A percentile compares a stretch with the other conserved stretches of the same genome.
Conservation (phyloP, 345 rosid genomes). For the Citrus inodora region DNA sequence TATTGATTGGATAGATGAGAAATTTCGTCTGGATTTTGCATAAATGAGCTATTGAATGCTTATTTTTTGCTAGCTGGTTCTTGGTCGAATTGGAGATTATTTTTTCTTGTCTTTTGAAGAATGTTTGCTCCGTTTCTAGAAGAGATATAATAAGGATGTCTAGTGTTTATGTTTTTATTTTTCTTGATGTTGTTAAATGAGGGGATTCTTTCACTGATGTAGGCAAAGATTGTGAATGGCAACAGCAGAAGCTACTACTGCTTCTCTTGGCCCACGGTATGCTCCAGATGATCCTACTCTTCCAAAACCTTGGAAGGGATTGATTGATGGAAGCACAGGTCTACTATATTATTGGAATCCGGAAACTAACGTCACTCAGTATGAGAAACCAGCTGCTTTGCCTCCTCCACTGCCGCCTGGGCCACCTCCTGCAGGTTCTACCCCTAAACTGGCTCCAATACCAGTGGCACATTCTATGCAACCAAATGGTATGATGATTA, state of each 20-base stretch:
- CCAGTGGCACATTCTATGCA: constrained; percentile 46
- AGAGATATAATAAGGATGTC: constrained; percentile 1
- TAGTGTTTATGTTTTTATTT: background rate
- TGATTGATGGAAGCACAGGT: constrained; percentile 88
- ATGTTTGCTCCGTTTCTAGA: background rate
- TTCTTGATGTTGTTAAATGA: background rate
- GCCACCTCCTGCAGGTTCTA: constrained; percentile 44
- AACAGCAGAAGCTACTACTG: constrained; percentile 48
- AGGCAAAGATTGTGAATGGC: constrained; percentile 50
- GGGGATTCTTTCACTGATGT: background rate
- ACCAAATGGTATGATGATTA: constrained; percentile 37
- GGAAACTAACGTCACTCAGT: constrained; percentile 86
- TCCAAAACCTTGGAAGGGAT: constrained; percentile 95
- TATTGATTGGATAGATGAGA: background rate
- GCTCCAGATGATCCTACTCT: constrained; percentile 95
- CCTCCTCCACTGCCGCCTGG: constrained; percentile 61
- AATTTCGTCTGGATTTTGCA: background rate
- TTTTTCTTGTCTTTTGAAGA: background rate
- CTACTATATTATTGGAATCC: constrained; percentile 92
- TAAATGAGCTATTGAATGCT: background rate
- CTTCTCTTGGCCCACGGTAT: constrained; percentile 70
- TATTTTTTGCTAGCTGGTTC: background rate
- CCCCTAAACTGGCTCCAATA: constrained; percentile 62
- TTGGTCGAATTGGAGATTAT: background rate
- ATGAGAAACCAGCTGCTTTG: constrained; percentile 70